Conservation (phyloP, 2,329 filamentous ascomycete species). For the Venturia pyrina region DNA sequence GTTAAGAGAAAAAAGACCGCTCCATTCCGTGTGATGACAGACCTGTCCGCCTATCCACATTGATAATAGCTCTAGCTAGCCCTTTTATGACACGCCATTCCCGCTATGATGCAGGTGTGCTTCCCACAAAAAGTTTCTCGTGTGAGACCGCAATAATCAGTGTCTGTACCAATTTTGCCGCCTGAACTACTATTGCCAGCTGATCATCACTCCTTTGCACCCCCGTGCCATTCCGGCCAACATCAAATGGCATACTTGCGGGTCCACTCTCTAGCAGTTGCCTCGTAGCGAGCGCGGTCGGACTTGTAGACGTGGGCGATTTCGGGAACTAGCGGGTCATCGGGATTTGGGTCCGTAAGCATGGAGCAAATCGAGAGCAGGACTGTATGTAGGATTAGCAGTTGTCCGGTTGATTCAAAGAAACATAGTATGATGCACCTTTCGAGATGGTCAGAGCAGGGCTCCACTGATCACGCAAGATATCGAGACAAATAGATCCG, state of each 20-base stretch:
- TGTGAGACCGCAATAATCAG: not conserved
- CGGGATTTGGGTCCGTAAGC: slow-evolving; percentile 98
- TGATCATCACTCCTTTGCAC: not conserved
- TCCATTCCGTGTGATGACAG: slow-evolving; percentile 1
- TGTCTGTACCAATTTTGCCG: not conserved
- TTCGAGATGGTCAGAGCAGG: slow-evolving; percentile 97
- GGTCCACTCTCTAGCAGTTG: slow-evolving; percentile 95
- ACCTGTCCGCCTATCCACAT: not conserved
- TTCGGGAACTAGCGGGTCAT: slow-evolving; percentile 96
- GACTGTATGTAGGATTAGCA: slow-evolving; percentile 44
- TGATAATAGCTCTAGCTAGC: not conserved
- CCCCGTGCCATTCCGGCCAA: not conserved
- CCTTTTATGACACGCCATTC: not conserved
- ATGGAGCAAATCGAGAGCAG: slow-evolving; percentile 98
- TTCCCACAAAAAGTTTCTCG: not conserved
- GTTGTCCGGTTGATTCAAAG: not conserved
- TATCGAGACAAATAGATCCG: slow-evolving; percentile 97
- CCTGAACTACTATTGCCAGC: not conserved
- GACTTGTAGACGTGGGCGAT: slow-evolving; percentile 99
- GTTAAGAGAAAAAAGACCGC: slow-evolving; percentile 1
- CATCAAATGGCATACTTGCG: slow-evolving; percentile 91
- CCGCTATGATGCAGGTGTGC: not conserved
- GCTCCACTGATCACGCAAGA: slow-evolving; percentile 98
- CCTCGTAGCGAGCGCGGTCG: slow-evolving; percentile 89
- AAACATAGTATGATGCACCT: slow-evolving; percentile 44